Evolutionary conservation across 352 stramenopile genomes (phyloP).

Genomic region (Globisporangium megalacanthum): DNA sequence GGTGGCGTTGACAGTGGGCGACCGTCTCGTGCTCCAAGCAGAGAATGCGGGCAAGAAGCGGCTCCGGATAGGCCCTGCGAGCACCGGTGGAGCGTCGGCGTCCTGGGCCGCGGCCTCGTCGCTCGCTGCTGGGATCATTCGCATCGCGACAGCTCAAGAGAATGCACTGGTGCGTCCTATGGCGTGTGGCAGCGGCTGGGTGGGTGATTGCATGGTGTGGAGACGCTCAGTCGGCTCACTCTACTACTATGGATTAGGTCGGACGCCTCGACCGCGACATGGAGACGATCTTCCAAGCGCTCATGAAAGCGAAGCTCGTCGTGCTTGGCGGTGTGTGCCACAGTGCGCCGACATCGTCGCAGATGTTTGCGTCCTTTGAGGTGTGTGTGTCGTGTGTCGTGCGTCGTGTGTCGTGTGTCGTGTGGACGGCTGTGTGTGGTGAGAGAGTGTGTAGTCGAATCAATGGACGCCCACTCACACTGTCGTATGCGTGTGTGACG

Average conservation of each 20-base stretch:
- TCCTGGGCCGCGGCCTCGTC: constrained; percentile 11
- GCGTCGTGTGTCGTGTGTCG: not conserved
- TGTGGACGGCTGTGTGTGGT: too few relatives aligned
- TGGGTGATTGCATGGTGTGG: too few relatives aligned
- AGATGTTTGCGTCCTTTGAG: constrained; percentile 70
- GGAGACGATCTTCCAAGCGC: constrained; percentile 49
- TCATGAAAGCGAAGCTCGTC: constrained; percentile 60
- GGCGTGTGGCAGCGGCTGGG: not conserved
- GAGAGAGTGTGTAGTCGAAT: too few relatives aligned
- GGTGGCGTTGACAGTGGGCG: constrained; percentile 28
- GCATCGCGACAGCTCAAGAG: constrained; percentile 41
- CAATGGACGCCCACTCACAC: not conserved
- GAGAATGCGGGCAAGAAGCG: constrained; percentile 74
- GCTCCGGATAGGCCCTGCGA: constrained; percentile 18
- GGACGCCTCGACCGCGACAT: constrained; percentile 55
- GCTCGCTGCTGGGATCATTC: constrained; percentile 35
- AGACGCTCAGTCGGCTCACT: too few relatives aligned
- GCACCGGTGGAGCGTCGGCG: constrained; percentile 2
- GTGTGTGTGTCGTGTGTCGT: too few relatives aligned
- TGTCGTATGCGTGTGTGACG: not conserved
- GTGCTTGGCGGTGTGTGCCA: constrained; percentile 42
- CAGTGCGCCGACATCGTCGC: constrained; percentile 27
- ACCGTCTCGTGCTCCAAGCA: constrained; percentile 51
- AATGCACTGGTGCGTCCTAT: constrained; percentile 21
- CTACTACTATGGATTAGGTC: constrained; percentile 20